Percentiles rank a stretch among this genome's conserved stretches.
Evolutionary conservation across 75 land plant species (phyloP).

Genomic region (Picea sitchensis): DNA sequence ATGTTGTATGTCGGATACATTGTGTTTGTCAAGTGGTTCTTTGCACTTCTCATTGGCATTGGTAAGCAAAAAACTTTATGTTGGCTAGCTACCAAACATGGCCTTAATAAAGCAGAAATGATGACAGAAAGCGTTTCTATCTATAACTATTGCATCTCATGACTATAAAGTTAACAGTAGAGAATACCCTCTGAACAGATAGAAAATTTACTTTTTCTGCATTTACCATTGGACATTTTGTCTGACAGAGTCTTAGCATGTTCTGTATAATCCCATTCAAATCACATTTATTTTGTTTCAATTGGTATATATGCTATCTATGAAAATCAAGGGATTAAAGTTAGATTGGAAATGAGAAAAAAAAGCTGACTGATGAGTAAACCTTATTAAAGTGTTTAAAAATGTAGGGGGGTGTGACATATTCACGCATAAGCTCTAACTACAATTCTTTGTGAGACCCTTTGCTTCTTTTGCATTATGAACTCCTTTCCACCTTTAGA

Average conservation of each 20-base stretch:
- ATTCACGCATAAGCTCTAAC: not conserved
- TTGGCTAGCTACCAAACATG: not conserved
- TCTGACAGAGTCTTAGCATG: not conserved
- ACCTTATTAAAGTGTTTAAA: not conserved
- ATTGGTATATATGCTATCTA: not conserved
- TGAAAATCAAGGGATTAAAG: not conserved
- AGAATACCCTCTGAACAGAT: not conserved
- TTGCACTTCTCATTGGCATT: slow-evolving; percentile 82
- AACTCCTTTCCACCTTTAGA: not conserved
- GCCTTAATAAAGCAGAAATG: not conserved
- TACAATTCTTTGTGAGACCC: not conserved
- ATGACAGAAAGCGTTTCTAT: not conserved
- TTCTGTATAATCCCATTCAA: not conserved
- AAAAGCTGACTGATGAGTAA: not conserved
- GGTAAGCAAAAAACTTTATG: slow-evolving; percentile 44
- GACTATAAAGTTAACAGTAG: not conserved
- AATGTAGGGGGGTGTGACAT: not conserved
- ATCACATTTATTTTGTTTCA: not conserved
- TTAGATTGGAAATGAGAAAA: not conserved
- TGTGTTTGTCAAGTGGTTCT: slow-evolving; percentile 83
- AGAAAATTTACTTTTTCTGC: not conserved
- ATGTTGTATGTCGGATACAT: slow-evolving; percentile 56
- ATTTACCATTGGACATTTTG: not conserved
- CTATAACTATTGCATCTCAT: not conserved
- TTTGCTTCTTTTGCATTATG: not conserved